phyloP scores from a whole-genome alignment of 768 basidiomycete genomes.

The Phlebiopsis flavidoalba region DNA sequence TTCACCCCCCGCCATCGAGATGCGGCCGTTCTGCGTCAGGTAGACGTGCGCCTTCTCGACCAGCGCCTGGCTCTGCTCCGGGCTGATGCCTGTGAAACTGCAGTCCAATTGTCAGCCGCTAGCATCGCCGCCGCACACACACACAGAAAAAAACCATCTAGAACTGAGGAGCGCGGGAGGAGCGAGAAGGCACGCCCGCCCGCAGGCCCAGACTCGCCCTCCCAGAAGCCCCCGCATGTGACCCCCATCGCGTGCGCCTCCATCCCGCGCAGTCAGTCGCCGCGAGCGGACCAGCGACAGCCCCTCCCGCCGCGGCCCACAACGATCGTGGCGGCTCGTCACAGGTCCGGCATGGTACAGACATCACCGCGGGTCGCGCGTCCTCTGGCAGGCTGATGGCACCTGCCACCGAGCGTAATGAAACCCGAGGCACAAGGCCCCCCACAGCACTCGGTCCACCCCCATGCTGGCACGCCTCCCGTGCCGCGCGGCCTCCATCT shows the following conservation, averaged over 20 bases:
- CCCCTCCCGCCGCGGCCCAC: background rate
- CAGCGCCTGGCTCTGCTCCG: slow-evolving; percentile 60
- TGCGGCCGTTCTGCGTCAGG: slow-evolving; percentile 81
- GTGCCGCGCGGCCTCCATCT: background rate
- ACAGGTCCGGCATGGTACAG: background rate
- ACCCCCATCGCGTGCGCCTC: background rate
- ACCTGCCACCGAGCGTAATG: background rate
- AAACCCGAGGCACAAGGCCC: background rate
- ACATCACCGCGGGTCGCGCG: background rate
- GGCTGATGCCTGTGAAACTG: slow-evolving; percentile 81
- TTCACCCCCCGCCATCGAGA: slow-evolving; percentile 95
- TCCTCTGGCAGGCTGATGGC: background rate
- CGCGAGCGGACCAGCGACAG: background rate
- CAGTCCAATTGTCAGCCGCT: slow-evolving; percentile 8
- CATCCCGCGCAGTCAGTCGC: background rate
- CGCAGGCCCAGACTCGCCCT: background rate
- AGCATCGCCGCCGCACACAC: background rate
- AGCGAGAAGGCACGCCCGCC: background rate
- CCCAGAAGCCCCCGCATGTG: background rate
- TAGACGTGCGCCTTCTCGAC: slow-evolving; percentile 77
- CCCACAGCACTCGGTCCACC: background rate
- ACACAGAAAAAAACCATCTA: background rate
- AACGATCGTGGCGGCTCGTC: background rate
- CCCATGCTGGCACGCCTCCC: background rate
- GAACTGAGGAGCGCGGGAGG: background rate